These are phyloP conservation scores for Simmondsia chinensis DNA, from an alignment of 148 eudicot species.

Conservation along the genomic window DNA sequence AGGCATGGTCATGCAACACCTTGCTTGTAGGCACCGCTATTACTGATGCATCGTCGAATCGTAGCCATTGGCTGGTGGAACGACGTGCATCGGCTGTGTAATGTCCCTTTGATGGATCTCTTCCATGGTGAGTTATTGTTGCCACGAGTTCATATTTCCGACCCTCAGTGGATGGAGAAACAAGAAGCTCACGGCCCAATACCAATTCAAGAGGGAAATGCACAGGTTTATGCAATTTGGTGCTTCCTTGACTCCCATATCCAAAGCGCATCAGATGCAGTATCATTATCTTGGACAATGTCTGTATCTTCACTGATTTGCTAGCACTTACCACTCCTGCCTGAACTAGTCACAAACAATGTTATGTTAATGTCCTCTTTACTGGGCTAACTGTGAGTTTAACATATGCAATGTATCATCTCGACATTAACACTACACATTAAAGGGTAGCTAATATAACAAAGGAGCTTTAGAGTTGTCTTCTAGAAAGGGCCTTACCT, in stretches of 20 bases:
- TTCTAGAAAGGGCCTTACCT: no score
- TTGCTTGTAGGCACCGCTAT: slow-evolving; percentile 44
- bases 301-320: slow-evolving; percentile 68
- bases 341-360: no score
- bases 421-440: no score
- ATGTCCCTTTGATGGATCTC: slow-evolving; percentile 91
- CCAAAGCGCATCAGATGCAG: slow-evolving; percentile 94
- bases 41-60: slow-evolving; percentile 89
- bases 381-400: no score
- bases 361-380: no score
- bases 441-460: no score
- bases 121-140: slow-evolving; percentile 86
- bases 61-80: slow-evolving; percentile 64
- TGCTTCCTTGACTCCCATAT: slow-evolving; percentile 86
- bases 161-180: slow-evolving; percentile 60
- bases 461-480: no score
- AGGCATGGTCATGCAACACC: slow-evolving; percentile 89
- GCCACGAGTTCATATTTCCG: slow-evolving; percentile 85
- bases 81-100: slow-evolving; percentile 86
- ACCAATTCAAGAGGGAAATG: slow-evolving; percentile 76
- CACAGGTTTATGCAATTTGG: slow-evolving; percentile 72
- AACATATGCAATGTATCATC: no score
- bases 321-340: slow-evolving; percentile 81
- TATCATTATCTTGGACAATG: slow-evolving; percentile 77
- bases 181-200: slow-evolving; percentile 68